Evolutionary conservation across 2,329 filamentous ascomycete genomes (phyloP), one percentile per base, ranked within the genome.

Genomic region (Scedosporium dehoogii): DNA sequence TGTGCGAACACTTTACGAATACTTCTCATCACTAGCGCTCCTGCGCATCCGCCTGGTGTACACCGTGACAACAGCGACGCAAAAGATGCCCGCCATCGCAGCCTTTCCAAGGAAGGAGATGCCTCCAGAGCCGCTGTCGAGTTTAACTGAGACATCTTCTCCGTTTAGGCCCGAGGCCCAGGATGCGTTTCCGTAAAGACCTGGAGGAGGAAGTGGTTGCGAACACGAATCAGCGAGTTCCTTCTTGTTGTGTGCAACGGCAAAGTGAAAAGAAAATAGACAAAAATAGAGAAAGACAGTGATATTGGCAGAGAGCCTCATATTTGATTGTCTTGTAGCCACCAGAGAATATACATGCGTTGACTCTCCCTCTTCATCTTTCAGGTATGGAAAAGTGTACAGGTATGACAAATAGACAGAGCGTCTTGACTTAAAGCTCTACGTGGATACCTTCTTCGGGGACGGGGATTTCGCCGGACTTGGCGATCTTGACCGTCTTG

Each of bases 361-460:
- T 21, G 16, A 53, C 44, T 21, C 29, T 58, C 29, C 42, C 14
- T 29, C 33, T 57, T 57, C 33, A 57, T 58, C 46, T 60, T 33
- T 38, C n/a, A 18, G 56, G 23, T 33, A 14, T 42, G 48, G 42
- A 27, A 42, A 51, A 51, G 51, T 55, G 51, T 55, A 55, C 51
- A 55, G 51, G 51, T 55, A 55, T 55, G 51, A 53, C 59, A 12
- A 41, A 27, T 41, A 51, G 56, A n/a, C 51, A 18, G 18, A 14
- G 21, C 7, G 51, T n/a, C 51, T 55, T 55, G 21, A 56, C 46
- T 84, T 88, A 94, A 77, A 94, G 89, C 79, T 94, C 90, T 79
- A 87, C 84, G 79, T 92, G 89, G 81, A 91, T 93, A 94, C 91
- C 91, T 94, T 94, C 91, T 81, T 85, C 81, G 74, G 90, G 88